Evolutionary conservation across 1,284 basidiomycete species (phyloP).

Genomic region (Leccinum solheimii): DNA sequence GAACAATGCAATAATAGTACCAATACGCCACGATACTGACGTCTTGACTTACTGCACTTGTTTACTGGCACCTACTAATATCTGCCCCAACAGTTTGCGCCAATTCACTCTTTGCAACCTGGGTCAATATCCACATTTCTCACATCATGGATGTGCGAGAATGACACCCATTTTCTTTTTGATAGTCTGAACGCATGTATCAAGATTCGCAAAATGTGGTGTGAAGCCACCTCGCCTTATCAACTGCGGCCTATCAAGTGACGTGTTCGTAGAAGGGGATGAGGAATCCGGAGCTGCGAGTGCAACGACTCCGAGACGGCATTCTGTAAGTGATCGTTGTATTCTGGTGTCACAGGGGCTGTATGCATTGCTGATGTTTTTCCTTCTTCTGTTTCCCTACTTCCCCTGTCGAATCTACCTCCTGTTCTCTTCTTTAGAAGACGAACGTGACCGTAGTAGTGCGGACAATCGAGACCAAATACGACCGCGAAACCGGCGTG

Average conservation of each 20-base stretch:
- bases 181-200: slow-evolving; percentile 23
- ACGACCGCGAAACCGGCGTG: slow-evolving; percentile 6
- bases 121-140: background rate
- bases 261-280: background rate
- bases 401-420: background rate
- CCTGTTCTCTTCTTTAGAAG: background rate
- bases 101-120: slow-evolving; percentile 31
- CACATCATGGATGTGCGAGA: background rate
- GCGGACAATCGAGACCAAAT: slow-evolving; percentile 14
- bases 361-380: background rate
- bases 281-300: background rate
- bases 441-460: slow-evolving; percentile 19
- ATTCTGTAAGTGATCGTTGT: slow-evolving; percentile 7
- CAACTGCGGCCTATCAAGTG: slow-evolving; percentile 1
- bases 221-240: background rate
- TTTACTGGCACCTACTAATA: background rate
- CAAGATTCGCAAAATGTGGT: slow-evolving; percentile 4
- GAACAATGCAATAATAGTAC: too few species aligned
- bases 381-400: background rate
- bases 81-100: slow-evolving; percentile 21
- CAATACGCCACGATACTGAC: too few species aligned
- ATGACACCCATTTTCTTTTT: background rate
- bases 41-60: background rate
- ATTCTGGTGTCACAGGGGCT: too few species aligned
- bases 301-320: background rate